These are phyloP conservation scores for Pseudonitzschia multistriata DNA, from an alignment of 108 stramenopile species.

Conservation along the genomic window DNA sequence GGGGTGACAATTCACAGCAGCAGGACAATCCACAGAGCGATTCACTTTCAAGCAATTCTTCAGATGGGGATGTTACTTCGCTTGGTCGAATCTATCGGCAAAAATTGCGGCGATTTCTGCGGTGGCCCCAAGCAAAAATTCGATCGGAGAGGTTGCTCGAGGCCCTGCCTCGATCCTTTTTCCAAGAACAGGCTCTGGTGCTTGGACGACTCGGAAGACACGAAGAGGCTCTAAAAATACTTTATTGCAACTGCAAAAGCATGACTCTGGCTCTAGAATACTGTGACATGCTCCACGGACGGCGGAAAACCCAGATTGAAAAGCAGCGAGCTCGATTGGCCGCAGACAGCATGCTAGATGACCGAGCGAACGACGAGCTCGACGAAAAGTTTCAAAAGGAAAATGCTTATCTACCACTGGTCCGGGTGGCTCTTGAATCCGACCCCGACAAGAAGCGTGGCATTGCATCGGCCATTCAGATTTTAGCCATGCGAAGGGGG, in stretches of 20 bases:
- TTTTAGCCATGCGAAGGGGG: constrained; percentile 70
- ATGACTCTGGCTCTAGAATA: constrained; percentile 85
- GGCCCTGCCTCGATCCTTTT: constrained; percentile 74
- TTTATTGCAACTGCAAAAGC: constrained; percentile 71
- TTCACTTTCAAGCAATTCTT: not conserved
- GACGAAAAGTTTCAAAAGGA: constrained; percentile 15
- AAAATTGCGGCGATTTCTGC: constrained; percentile 70
- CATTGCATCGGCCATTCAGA: constrained; percentile 74
- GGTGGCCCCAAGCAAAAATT: constrained; percentile 72
- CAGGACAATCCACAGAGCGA: constrained; percentile 16
- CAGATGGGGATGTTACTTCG: constrained; percentile 48
- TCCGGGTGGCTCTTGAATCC: constrained; percentile 76
- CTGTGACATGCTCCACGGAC: constrained; percentile 76
- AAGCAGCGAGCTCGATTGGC: constrained; percentile 34
- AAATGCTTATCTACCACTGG: constrained; percentile 77
- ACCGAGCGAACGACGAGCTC: constrained; percentile 31
- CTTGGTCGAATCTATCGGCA: constrained; percentile 70
- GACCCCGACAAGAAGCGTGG: constrained; percentile 66
- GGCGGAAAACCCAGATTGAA: constrained; percentile 49
- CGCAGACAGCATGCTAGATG: constrained; percentile 27
- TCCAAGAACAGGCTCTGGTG: constrained; percentile 77
- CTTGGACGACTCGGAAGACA: constrained; percentile 84
- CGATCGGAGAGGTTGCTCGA: constrained; percentile 70
- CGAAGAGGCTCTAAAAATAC: constrained; percentile 81
- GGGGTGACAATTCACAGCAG: constrained; percentile 40